Base-by-base conservation (phyloP, 208 protist genomes). In the Zelonia costaricensis region DNA sequence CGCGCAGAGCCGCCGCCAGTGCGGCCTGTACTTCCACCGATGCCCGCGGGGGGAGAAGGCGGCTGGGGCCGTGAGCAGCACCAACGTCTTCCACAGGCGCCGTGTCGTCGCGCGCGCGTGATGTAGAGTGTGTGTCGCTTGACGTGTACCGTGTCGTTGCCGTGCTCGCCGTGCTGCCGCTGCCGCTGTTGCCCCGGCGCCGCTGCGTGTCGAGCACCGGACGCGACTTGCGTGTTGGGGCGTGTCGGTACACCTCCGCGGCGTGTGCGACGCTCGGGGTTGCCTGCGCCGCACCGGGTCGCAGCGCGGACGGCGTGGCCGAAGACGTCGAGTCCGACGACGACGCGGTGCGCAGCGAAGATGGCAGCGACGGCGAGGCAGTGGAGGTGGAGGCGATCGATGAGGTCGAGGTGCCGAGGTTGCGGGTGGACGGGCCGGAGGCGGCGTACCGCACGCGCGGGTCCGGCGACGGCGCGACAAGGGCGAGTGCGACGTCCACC, bases 101-200 rank as follows among this genome's bases (percentile, higher is more conserved):
- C 31, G 16, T 27, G n/a, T 8, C 7, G 33, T 13, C 33, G 7
- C 7, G 7, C 33, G 33, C 33, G 7, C 7, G 7, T 38, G 33
- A 4, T 4, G 7, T 10, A 38, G 33, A 38, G 33, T 38, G 4
- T 30, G 15, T 57, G 18, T 36, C 22, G 13, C 40, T 49, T 1
- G 65, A 64, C 0, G 65, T 71, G 65, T 71, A 71, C 20, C 42
- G 65, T 18, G 65, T 71, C 16, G 65, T 71, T 27, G 53, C 52
- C 9, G 62, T 56, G 48, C 51, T 47, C 10, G 65, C 28, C 12
- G 53, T 52, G 10, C 10, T 38, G 30, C 36, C 57, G 30, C 36
- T 22, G 62, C 39, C 23, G 53, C 53, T 46, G 39, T 15, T 46
- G 39, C 16, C 51, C 3, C 51, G 33, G 6, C 20, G 13, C 25